Evolutionary conservation across 306 rosid species (phyloP), one percentile per base, ranked within the genome.

Genomic region (Lablab purpureus): DNA sequence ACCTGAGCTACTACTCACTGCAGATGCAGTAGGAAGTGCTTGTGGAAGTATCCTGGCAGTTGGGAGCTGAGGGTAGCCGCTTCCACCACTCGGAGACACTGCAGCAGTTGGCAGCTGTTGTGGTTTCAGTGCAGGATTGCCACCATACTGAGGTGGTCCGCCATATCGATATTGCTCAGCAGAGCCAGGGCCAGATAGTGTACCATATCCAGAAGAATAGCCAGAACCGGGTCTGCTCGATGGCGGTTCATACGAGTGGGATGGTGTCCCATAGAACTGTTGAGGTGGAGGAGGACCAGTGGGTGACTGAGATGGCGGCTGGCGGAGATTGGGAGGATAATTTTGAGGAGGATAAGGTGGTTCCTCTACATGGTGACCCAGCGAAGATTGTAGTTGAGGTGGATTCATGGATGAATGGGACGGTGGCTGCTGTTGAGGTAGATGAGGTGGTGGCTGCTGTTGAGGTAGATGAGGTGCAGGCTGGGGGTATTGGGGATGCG

Each of bases 41-140:
- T 86, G 94, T 1, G 98, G 98, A 60, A 94, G 87, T 17, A 84
- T 60, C 49, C 91, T 87, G 30, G 97, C 98, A 40, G 95, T 87
- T 25, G 98, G 98, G 51, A 88, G 91, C 78, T 90, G 97, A 23
- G 93, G 97, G 85, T 93, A 93, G 63, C 93, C 90, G 60, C 87
- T 84, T 85, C 95, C 95, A 63, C 90, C 90, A 46, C 87, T 83
- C 56, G 78, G 83, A 71, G 89, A 75, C 45, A 72, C 64, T 3
- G 88, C 65, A 68, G 90, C 75, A 75, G 87, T 83, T 23, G 88
- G 84, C 47, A 89, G 78, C 51, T 84, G 93, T 46, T 76, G 88
- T 50, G 85, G 90, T 79, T 88, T 91, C 23, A 63, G 69, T 7
- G 83, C 63, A n/a, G 91, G 56, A 67, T 77, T 19, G 50, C 83